Conservation (phyloP, 1,139 yeast genomes). For the Spencermartinsiella ligniputridi region DNA sequence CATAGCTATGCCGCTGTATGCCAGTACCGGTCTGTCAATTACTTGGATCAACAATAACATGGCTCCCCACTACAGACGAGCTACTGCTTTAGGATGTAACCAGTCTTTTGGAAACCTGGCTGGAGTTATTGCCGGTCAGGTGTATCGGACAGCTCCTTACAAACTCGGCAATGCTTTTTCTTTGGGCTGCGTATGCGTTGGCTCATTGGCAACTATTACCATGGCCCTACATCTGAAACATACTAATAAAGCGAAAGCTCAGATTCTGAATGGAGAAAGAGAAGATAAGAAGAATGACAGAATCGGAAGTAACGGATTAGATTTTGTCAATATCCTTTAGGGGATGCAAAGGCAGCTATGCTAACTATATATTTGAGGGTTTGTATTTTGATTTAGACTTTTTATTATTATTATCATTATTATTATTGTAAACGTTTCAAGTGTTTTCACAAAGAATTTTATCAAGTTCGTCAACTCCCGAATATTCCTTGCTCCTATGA, state of each 20-base stretch:
- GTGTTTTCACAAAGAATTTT: background rate
- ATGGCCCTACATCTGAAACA: background rate
- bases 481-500: too few species aligned
- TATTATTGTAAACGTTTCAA: too few species aligned
- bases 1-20: conserved; percentile 35
- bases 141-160: conserved; percentile 33
- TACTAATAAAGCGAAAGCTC: background rate
- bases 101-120: conserved; percentile 42
- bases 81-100: conserved; percentile 39
- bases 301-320: background rate
- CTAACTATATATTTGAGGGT: too few species aligned
- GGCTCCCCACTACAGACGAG: conserved; percentile 41
- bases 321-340: background rate
- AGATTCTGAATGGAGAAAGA: background rate
- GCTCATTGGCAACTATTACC: background rate
- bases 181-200: conserved; percentile 32
- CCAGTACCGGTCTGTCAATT: conserved; percentile 37
- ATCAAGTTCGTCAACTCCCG: background rate
- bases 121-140: conserved; percentile 42
- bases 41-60: conserved; percentile 41
- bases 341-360: too few species aligned
- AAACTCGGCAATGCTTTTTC: conserved; percentile 38
- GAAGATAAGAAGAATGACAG: background rate
- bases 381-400: too few species aligned
- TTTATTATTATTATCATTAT: too few species aligned